Conservation (phyloP, 768 basidiomycete genomes). For the Rhizopogon vinicolor region DNA sequence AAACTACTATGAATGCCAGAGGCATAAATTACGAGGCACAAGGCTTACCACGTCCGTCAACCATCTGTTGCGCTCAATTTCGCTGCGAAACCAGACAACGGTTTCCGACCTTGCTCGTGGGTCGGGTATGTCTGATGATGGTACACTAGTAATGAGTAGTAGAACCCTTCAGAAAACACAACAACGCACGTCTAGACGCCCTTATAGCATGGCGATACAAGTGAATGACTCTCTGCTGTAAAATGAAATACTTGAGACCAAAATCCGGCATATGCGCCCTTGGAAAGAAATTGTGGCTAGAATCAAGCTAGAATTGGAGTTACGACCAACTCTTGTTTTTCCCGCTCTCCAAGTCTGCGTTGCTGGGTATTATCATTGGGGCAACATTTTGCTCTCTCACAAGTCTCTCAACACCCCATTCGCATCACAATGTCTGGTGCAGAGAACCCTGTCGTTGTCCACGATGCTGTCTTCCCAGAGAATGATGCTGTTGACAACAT, state of each 20-base stretch:
- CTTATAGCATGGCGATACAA: constrained; percentile 69
- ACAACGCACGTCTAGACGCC: constrained; percentile 53
- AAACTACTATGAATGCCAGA: constrained; percentile 11
- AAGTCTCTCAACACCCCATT: constrained; percentile 6
- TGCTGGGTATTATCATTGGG: constrained; percentile 7
- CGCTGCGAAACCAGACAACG: constrained; percentile 64
- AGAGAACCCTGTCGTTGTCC: constrained; percentile 11
- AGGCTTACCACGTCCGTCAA: constrained; percentile 48
- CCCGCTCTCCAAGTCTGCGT: constrained; percentile 8
- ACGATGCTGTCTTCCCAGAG: constrained; percentile 6
- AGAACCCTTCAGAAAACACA: background rate
- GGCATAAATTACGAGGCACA: background rate
- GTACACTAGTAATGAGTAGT: background rate
- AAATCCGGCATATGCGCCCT: constrained; percentile 11
- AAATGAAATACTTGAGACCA: constrained; percentile 73
- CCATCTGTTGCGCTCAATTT: constrained; percentile 61
- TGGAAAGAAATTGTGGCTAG: constrained; percentile 3
- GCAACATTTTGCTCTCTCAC: constrained; percentile 2
- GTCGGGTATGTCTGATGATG: constrained; percentile 54
- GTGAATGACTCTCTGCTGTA: constrained; percentile 53
- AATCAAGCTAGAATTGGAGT: constrained; percentile 1
- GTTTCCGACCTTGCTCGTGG: constrained; percentile 59
- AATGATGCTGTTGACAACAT: constrained; percentile 21
- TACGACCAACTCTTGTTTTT: constrained; percentile 6
- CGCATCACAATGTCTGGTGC: constrained; percentile 29